These are phyloP conservation scores for Nelumbo lutea DNA, from an alignment of 164 flowering plant species.

Conservation along the genomic window DNA sequence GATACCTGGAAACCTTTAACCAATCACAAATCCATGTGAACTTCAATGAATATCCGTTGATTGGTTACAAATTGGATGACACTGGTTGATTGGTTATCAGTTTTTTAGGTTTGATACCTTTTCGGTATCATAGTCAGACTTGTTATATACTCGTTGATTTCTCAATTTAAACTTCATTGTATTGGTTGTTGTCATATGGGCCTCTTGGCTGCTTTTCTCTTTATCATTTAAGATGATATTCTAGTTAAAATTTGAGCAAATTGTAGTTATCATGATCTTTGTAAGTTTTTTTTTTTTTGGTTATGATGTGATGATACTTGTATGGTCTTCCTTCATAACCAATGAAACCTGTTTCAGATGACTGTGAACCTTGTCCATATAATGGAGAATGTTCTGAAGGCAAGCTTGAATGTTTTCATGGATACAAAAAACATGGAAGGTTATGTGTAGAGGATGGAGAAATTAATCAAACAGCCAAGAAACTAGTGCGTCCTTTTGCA, in stretches of 20 bases:
- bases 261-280: not conserved
- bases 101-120: no score
- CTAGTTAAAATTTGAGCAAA: not conserved
- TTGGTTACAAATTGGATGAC: no score
- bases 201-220: not conserved
- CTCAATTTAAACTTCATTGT: no score
- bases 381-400: constrained; percentile 69
- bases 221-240: not conserved
- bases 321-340: constrained; percentile 6
- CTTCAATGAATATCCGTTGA: no score
- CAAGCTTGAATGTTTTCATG: constrained; percentile 61
- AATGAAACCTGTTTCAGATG: constrained; percentile 35
- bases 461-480: constrained; percentile 61
- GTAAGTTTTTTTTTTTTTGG: not conserved
- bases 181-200: no score
- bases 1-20: no score
- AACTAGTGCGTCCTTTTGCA: constrained; percentile 47
- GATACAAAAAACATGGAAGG: constrained; percentile 62
- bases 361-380: constrained; percentile 81
- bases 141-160: no score
- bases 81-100: no score
- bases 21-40: no score
- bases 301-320: constrained; percentile 2
- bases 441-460: constrained; percentile 81
- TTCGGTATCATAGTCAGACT: no score